Evolutionary conservation across 2,329 filamentous ascomycete species (phyloP).

Genomic region (Aspergillus spinulosporus): DNA sequence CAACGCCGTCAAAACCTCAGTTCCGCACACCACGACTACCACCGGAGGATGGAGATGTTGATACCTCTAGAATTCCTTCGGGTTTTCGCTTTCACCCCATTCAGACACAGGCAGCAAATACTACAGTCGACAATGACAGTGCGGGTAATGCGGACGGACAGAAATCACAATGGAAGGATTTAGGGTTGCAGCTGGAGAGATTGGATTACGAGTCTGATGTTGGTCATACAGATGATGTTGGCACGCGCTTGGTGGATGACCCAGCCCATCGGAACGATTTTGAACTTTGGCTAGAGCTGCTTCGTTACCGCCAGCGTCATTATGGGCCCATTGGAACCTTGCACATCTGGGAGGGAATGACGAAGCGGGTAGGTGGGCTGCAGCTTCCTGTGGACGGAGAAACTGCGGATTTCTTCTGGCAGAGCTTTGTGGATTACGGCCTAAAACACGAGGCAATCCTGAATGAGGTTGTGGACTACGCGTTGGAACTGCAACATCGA

Average conservation of each 20-base stretch:
- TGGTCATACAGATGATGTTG: conserved; percentile 36
- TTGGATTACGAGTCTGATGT: conserved; percentile 47
- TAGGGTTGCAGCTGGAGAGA: conserved; percentile 34
- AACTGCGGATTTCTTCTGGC: conserved; percentile 45
- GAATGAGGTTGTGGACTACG: conserved; percentile 37
- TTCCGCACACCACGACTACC: conserved; percentile 2
- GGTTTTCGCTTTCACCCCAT: conserved; percentile 10
- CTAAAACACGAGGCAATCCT: conserved; percentile 37
- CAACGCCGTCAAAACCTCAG: conserved; percentile 15
- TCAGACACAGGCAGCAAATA: conserved; percentile 7
- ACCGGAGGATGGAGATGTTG: conserved; percentile 5
- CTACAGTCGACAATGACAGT: neutral
- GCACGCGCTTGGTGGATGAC: conserved; percentile 42
- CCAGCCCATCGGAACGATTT: conserved; percentile 36
- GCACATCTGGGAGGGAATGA: conserved; percentile 44
- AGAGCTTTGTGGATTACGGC: conserved; percentile 40
- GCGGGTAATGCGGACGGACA: neutral
- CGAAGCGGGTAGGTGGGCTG: conserved; percentile 30
- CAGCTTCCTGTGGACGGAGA: conserved; percentile 39
- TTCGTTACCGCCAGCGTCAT: conserved; percentile 45
- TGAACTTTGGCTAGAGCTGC: conserved; percentile 46
- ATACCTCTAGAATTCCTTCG: conserved; percentile 2
- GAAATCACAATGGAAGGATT: conserved; percentile 15
- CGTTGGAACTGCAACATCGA: conserved; percentile 41
- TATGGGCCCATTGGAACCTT: conserved; percentile 45